A percentile compares a stretch with the other conserved stretches of the same genome.
Evolutionary conservation across 2,329 filamentous ascomycete species (phyloP).

Genomic region (Sarocladiaceae sp.): DNA sequence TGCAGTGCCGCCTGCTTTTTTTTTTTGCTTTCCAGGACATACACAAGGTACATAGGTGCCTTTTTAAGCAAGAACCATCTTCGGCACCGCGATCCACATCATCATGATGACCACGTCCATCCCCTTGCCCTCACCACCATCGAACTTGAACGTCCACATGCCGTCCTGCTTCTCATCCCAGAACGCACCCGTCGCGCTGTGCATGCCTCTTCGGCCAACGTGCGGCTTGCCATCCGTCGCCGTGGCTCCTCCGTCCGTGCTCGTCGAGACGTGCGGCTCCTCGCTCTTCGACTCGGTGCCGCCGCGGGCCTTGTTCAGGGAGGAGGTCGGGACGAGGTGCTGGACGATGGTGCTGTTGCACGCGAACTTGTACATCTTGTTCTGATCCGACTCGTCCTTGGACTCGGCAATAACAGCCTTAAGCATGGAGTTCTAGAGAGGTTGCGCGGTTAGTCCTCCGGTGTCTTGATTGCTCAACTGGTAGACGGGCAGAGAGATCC

Average conservation of each 20-base stretch:
- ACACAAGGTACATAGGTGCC: neutral
- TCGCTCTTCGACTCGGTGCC: slow-evolving; percentile 42
- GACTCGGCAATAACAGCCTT: slow-evolving; percentile 72
- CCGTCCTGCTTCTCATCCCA: slow-evolving; percentile 89
- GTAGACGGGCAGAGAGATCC: slow-evolving; percentile 28
- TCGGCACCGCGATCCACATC: slow-evolving; percentile 65
- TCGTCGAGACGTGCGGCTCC: slow-evolving; percentile 49
- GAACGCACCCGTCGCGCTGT: slow-evolving; percentile 77
- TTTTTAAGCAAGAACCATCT: slow-evolving; percentile 4
- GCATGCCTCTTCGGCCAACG: slow-evolving; percentile 83
- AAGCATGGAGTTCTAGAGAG: slow-evolving; percentile 63
- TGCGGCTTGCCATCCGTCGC: slow-evolving; percentile 58
- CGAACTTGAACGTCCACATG: slow-evolving; percentile 86
- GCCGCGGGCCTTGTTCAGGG: slow-evolving; percentile 53
- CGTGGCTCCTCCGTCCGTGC: slow-evolving; percentile 42
- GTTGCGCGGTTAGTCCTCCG: slow-evolving; percentile 2
- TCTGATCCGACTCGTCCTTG: slow-evolving; percentile 47
- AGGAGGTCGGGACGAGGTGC: slow-evolving; percentile 67
- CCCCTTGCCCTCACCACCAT: slow-evolving; percentile 59
- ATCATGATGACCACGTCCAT: slow-evolving; percentile 66
- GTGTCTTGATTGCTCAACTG: too few relatives aligned
- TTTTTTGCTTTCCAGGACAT: neutral
- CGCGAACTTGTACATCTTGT: slow-evolving; percentile 80
- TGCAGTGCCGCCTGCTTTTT: neutral
- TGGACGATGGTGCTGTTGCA: slow-evolving; percentile 99